Evolutionary conservation across 352 stramenopile genomes (phyloP), one percentile per base, ranked within the genome.

Genomic region (Phytopythium kandeliae): DNA sequence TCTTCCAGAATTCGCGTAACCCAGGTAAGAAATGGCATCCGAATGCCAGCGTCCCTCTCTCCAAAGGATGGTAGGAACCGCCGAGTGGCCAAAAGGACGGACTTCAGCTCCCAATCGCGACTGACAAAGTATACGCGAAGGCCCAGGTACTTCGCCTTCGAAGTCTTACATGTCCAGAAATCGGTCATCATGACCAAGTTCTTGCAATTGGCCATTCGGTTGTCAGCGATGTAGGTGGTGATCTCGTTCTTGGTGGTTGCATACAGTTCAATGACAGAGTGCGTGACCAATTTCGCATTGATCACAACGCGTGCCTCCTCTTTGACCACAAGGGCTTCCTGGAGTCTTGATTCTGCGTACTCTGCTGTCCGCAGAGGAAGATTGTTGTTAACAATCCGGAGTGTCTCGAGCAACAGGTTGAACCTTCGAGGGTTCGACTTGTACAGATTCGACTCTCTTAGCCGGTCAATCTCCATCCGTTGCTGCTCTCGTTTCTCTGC

Each of bases 141-240:
- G 2, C 31, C 31, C 7, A 35, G 6, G 31, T 35, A 37, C 16
- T 48, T 48, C 26, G 8, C 42, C 25, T 17, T 48, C 11, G 26
- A 37, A 7, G 21, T 37, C 22, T 48, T 48, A 25, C 42, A 48
- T 4, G 42, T 35, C 42, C 25, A 48, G 4, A 48, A 48, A 25
- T 48, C 42, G 6, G 26, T 15, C 42, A 48, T 35, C 42, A 48
- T 48, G 7, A n/a, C n/a, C 19, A 48, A 48, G 22, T 19, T 34
- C 10, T 24, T 2, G 12, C 24, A 33, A n/a, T 33, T 16, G n/a
- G n/a, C n/a, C 22, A 36, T 22, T 3, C 25, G 42, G 26, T 11
- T 37, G n/a, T 3, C 26, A 3, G 8, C 24, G 1, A 48, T 24
- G 26, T 48, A 48, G 10, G 19, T 6, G 16, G 37, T 36, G 5